Percentiles rank a stretch among this genome's conserved stretches.
Conservation (phyloP, 139 green algal species). For the Prasinococcaceae sp. region DNA sequence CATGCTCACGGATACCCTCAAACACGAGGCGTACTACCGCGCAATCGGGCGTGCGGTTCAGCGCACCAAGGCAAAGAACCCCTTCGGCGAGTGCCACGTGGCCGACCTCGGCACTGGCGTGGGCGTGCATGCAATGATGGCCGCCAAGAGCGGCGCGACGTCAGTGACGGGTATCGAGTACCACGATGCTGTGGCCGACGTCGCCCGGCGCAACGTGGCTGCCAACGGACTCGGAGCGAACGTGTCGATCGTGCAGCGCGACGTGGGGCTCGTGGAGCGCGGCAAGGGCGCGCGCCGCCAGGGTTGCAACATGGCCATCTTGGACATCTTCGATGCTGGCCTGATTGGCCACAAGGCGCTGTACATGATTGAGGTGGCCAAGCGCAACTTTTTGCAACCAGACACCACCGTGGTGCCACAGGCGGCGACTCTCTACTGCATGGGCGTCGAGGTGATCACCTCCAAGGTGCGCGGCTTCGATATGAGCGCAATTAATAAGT, state of each 20-base stretch:
- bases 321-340: constrained; percentile 24
- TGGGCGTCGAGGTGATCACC: constrained; percentile 48
- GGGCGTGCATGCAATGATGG: constrained; percentile 20
- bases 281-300: constrained; percentile 32
- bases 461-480: constrained; percentile 38
- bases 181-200: constrained; percentile 4
- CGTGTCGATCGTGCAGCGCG: constrained; percentile 13
- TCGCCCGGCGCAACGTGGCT: constrained; percentile 11
- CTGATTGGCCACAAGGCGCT: constrained; percentile 43
- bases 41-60: constrained; percentile 34
- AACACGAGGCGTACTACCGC: constrained; percentile 27
- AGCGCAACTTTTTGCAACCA: constrained; percentile 34
- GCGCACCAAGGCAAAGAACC: background rate
- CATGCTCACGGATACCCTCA: constrained; percentile 30
- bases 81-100: constrained; percentile 26
- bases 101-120: constrained; percentile 28
- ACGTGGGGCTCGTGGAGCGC: constrained; percentile 18
- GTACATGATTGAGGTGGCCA: constrained; percentile 36
- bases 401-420: constrained; percentile 37
- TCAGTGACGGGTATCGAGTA: constrained; percentile 14
- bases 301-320: constrained; percentile 49
- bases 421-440: constrained; percentile 47
- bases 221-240: constrained; percentile 8
- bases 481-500: constrained; percentile 48
- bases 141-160: constrained; percentile 13